Evolutionary conservation across 768 basidiomycete species (phyloP).

Genomic region (Mycena leptocephala): DNA sequence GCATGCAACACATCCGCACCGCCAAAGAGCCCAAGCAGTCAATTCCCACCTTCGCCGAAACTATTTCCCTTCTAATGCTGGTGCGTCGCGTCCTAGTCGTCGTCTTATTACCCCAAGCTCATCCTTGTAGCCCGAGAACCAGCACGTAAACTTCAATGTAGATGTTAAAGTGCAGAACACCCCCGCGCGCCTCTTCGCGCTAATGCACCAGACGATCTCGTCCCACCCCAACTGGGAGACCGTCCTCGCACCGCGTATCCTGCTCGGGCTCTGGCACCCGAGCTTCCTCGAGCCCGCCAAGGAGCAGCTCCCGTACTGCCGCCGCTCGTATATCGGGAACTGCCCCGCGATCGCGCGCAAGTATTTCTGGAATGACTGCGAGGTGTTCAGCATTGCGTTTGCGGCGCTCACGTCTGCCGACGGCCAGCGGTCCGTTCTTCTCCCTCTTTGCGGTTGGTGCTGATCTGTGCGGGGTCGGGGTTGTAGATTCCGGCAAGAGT

Average conservation of each 20-base stretch:
- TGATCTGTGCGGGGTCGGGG: background rate
- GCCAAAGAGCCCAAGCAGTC: slow-evolving; percentile 85
- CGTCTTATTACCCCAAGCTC: slow-evolving; percentile 19
- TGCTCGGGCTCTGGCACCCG: slow-evolving; percentile 94
- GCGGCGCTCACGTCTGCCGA: slow-evolving; percentile 78
- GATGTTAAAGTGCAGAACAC: slow-evolving; percentile 97
- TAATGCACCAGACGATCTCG: slow-evolving; percentile 82
- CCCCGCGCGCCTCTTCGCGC: slow-evolving; percentile 85
- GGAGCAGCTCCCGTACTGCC: slow-evolving; percentile 84
- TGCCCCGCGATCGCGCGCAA: slow-evolving; percentile 81
- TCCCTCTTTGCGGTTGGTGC: slow-evolving; percentile 1
- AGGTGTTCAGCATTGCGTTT: slow-evolving; percentile 92
- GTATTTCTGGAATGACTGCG: slow-evolving; percentile 92
- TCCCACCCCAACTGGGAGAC: slow-evolving; percentile 82
- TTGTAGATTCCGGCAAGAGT: slow-evolving; percentile 87
- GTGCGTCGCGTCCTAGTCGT: slow-evolving; percentile 55
- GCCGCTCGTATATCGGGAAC: slow-evolving; percentile 88
- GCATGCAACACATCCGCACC: slow-evolving; percentile 87
- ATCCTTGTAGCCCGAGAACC: slow-evolving; percentile 75
- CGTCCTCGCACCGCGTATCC: slow-evolving; percentile 82
- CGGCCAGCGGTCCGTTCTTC: slow-evolving; percentile 73
- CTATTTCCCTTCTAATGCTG: slow-evolving; percentile 83
- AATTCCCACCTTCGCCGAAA: slow-evolving; percentile 93
- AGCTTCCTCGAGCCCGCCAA: slow-evolving; percentile 88
- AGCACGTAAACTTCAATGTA: slow-evolving; percentile 85